Base-by-base conservation (phyloP, 495 filamentous ascomycete genomes). In the Annulohypoxylon bovei region DNA sequence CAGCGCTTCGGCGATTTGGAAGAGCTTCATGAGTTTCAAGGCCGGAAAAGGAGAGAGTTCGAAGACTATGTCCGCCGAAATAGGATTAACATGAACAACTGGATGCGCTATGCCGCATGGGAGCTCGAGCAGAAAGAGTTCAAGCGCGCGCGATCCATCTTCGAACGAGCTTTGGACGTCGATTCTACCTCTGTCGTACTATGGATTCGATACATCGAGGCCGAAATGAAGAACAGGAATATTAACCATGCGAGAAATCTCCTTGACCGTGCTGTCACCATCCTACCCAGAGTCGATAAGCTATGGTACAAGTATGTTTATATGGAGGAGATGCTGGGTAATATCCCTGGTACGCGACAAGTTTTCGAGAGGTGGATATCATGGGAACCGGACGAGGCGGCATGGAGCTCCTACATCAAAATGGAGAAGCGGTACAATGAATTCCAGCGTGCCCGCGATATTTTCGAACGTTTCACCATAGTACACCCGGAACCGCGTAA, bases 261-360 rank as follows among this genome's bases (percentile, higher is more conserved):
- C 40, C 86, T 98, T 30, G 95, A 99, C 77, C 92, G 95, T 52
- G 96, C 96, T 35, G 93, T 99, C 52, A 95, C 94, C 1, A 93
- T 95, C 60, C 83, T 98, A 32, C 95, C 95, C 32, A 84, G 95
- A 35, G 86, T 98, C 27, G 92, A 97, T 77, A 98, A 98, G 82
- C 83, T 99, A 55, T 99, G 95, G 95, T 98, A 95, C 80, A 97
- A 98, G 77, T 98, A 97, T 85, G 93, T 97, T 28, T 97, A 97
- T 75, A 97, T 98, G 92, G 95, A 98, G 78, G 96, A 99, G 85
- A 98, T 94, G 54, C 83, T 99, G 42, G 82, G 92, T 5, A 98
- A 99, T 72, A 90, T 99, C 40, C 88, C 94, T 6, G 95, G 95
- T 14, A 96, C 94, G 16, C 85, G 95, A 54, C 93, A 97, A 76